Conservation (phyloP, 2,329 filamentous ascomycete species). For the Bipolaris sorokiniana region DNA sequence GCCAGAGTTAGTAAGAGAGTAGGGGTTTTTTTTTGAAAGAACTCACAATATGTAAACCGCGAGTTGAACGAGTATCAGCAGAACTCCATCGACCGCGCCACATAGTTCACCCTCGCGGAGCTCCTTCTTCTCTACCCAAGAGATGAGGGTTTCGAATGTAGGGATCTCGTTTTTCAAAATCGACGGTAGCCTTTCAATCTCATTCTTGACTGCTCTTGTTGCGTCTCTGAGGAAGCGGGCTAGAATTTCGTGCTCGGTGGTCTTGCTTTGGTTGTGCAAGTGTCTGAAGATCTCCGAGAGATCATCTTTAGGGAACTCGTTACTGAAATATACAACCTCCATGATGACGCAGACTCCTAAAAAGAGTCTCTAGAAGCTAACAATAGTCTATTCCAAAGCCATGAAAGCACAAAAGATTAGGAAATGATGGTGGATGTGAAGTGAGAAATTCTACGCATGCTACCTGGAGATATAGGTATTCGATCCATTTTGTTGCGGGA, state of each 20-base stretch:
- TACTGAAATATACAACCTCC: conserved; percentile 54
- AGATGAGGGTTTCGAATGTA: conserved; percentile 49
- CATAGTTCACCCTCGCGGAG: conserved; percentile 52
- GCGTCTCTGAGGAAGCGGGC: conserved; percentile 52
- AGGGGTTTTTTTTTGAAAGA: background rate
- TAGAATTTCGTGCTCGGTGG: conserved; percentile 44
- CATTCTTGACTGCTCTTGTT: conserved; percentile 50
- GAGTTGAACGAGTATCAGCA: conserved; percentile 53
- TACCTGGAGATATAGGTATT: background rate
- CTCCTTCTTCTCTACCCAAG: conserved; percentile 41
- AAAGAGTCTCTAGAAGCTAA: background rate
- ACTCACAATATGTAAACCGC: conserved; percentile 55
- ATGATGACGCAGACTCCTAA: conserved; percentile 16
- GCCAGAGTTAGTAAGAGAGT: background rate
- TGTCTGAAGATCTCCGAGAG: conserved; percentile 50
- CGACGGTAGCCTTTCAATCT: conserved; percentile 44
- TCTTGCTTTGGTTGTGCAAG: conserved; percentile 52
- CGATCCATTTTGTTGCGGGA: background rate
- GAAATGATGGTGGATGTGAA: background rate
- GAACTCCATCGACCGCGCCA: conserved; percentile 54
- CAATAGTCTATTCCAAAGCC: background rate
- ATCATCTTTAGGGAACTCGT: conserved; percentile 58
- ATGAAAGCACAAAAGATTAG: background rate
- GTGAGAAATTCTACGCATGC: no score
- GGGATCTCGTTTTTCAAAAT: conserved; percentile 41